A percentile compares a stretch with the other conserved stretches of the same genome.
These are phyloP conservation scores for Leccinum disarticulatum DNA, from an alignment of 768 basidiomycete species.

Conservation along the genomic window DNA sequence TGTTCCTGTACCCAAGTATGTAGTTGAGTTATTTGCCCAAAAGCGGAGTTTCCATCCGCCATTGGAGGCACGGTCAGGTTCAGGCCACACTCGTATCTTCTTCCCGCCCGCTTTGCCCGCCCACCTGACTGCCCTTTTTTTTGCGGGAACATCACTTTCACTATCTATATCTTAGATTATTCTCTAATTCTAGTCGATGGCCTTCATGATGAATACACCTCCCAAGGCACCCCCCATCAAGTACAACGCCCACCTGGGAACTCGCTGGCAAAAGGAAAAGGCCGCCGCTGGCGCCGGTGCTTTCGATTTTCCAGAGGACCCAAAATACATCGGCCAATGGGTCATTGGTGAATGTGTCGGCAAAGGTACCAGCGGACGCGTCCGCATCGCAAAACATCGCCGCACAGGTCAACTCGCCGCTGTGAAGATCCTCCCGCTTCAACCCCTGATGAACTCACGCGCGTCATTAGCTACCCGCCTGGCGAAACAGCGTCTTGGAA, in stretches of 20 bases:
- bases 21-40: background rate
- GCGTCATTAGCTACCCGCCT: slow-evolving; percentile 63
- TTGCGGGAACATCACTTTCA: slow-evolving; percentile 18
- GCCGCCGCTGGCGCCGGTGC: slow-evolving; percentile 73
- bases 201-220: slow-evolving; percentile 47
- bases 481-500: slow-evolving; percentile 78
- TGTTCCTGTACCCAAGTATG: too few species aligned
- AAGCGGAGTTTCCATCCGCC: background rate
- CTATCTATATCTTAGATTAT: slow-evolving; percentile 3
- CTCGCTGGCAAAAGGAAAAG: slow-evolving; percentile 87
- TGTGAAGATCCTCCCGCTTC: slow-evolving; percentile 90
- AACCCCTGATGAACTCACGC: slow-evolving; percentile 72
- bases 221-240: slow-evolving; percentile 69
- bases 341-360: slow-evolving; percentile 91
- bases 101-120: slow-evolving; percentile 8
- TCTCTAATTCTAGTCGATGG: slow-evolving; percentile 13
- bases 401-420: slow-evolving; percentile 90
- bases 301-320: slow-evolving; percentile 83
- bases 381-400: slow-evolving; percentile 88
- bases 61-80: background rate
- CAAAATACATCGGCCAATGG: slow-evolving; percentile 88
- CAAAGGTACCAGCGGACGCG: slow-evolving; percentile 91
- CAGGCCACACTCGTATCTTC: background rate
- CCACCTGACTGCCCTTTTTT: background rate
- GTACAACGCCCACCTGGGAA: slow-evolving; percentile 69